Evolutionary conservation across 495 filamentous ascomycete genomes (phyloP), one percentile per base, ranked within the genome.

Genomic region (Neurospora tetraspora): DNA sequence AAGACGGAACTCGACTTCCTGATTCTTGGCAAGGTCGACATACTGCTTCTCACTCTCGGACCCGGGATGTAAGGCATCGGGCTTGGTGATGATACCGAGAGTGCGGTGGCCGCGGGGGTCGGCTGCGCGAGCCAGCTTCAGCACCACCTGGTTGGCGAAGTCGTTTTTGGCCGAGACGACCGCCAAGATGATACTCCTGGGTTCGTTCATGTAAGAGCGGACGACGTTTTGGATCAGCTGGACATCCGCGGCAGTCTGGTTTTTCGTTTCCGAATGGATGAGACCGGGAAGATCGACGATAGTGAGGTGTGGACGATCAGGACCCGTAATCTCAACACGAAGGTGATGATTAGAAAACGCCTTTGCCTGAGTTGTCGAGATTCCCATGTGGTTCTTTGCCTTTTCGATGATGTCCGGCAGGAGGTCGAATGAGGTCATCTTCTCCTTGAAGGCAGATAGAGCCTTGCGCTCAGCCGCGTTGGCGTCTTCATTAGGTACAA

Each of bases 11-110:
- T 77, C 78, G 18, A 90, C 80, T 69, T 93, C 86, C 38, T 87
- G 81, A 73, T 94, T 94, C 37, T 80, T 77, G 0, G 89, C 84
- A 0, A 92, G 80, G 0, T 85, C 76, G 1, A 92, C 71, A 73
- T 85, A 93, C 7, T 76, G 75, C 0, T 71, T 72, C 71, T 93
- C 87, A 16, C 78, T 85, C 5, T 77, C 78, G 10, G 86, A 87
- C 2, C 85, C 84, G 1, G 79, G 69, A n/a, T 74, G 70, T 1
- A 92, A 79, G 0, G 81, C 82, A 81, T 96, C 93, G 11, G 94
- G 92, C 82, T 97, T 97, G 69, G 92, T 96, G 78, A 97, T 86
- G 73, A 97, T 90, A 76, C 93, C 93, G 68, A 97, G 88, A 6
- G 93, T 96, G 65, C 93, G 88, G 75, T 88, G 86, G 38, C 93